Conservation (phyloP, 1,139 yeast genomes). For the Hansenula sp. region DNA sequence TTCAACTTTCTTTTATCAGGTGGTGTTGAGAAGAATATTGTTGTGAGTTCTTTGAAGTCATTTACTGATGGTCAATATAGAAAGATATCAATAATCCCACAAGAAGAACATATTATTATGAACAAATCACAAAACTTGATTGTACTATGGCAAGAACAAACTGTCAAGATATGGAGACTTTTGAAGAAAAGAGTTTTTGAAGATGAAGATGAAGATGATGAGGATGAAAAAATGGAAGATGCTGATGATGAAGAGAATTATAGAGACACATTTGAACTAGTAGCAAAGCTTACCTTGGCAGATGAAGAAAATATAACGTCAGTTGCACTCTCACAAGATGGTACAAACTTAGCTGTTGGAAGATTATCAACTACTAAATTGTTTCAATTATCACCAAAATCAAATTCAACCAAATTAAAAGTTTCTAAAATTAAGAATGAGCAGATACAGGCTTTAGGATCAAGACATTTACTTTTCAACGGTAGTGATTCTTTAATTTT, state of each 20-base stretch:
- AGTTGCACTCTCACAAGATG: slow-evolving; percentile 66
- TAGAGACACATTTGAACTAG: slow-evolving; percentile 40
- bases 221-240: slow-evolving; percentile 21
- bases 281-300: slow-evolving; percentile 59
- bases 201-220: slow-evolving; percentile 9
- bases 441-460: slow-evolving; percentile 41
- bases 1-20: slow-evolving; percentile 76
- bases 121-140: slow-evolving; percentile 48
- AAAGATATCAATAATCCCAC: slow-evolving; percentile 64
- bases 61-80: slow-evolving; percentile 75
- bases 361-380: slow-evolving; percentile 66
- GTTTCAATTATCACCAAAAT: slow-evolving; percentile 46
- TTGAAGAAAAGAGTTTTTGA: slow-evolving; percentile 20
- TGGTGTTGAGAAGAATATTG: slow-evolving; percentile 82
- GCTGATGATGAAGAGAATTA: slow-evolving; percentile 20
- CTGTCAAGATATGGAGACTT: slow-evolving; percentile 76
- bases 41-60: slow-evolving; percentile 57
- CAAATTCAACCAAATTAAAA: slow-evolving; percentile 33
- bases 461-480: slow-evolving; percentile 44
- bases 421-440: slow-evolving; percentile 53
- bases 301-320: slow-evolving; percentile 80
- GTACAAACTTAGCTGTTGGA: slow-evolving; percentile 64
- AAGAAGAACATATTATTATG: slow-evolving; percentile 50
- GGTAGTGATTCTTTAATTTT: slow-evolving; percentile 46
- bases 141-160: slow-evolving; percentile 79